These are phyloP conservation scores for Pleurozium schreberi DNA, from an alignment of 225 moss, liverwort and hornwort species.

Conservation along the genomic window DNA sequence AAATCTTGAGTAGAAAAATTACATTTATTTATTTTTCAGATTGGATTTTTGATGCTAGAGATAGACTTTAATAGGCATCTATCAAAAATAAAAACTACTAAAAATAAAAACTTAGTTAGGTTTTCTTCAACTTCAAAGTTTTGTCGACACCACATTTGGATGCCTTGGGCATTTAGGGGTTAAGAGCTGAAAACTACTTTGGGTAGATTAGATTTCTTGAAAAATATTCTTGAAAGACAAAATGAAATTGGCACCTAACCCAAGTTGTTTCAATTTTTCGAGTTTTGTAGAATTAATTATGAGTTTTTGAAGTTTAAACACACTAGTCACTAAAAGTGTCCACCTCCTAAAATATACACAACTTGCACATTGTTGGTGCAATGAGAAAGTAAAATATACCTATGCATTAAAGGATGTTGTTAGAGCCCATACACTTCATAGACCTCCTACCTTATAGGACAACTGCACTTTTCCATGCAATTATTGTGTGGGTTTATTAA, in stretches of 20 bases:
- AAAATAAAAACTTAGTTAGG: too few species aligned
- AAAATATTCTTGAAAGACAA: background rate
- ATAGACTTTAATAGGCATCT: too few species aligned
- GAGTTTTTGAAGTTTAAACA: background rate
- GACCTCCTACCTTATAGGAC: background rate
- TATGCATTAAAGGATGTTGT: accelerated
- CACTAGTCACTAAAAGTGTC: background rate
- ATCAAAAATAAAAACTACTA: too few species aligned
- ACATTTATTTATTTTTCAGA: too few species aligned
- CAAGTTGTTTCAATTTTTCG: background rate
- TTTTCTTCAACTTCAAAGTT: too few species aligned
- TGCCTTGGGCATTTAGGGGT: too few species aligned
- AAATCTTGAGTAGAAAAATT: too few species aligned
- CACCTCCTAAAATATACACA: background rate
- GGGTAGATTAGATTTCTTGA: background rate
- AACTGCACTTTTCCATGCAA: background rate
- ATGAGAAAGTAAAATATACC: background rate
- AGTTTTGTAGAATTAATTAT: background rate
- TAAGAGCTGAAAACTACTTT: background rate
- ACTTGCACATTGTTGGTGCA: background rate
- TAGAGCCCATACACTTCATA: background rate
- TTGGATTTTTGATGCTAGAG: too few species aligned
- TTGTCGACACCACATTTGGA: too few species aligned
- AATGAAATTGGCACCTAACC: too few species aligned
- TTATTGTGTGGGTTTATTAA: background rate